Base-by-base conservation (phyloP, 164 flowering plant genomes). In the Magnolia changhungtana region DNA sequence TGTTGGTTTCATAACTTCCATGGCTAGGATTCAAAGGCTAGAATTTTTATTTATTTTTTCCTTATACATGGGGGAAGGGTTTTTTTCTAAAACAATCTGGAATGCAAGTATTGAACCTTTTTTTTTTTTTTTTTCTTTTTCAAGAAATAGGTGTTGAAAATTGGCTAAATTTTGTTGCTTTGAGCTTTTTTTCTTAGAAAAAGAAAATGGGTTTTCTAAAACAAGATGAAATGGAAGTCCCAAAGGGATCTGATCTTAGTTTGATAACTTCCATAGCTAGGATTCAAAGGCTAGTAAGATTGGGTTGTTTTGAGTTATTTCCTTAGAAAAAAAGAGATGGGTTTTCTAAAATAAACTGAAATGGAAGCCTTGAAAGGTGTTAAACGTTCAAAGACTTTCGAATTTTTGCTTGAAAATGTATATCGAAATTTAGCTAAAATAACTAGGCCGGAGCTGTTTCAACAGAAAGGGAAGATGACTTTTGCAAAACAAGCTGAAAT, bases 1-100 rank as follows among this genome's bases (percentile, higher is more conserved):
- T 51, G 51, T 73, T 71, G 21, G 82, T 69, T 27, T 72, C 66
- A 72, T 66, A 63, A 80, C 77, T 74, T 80, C 79, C 82, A 80
- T 80, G 74, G 50, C 24, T 52, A 19, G 63, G 7, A 29, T 27
- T 29, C 20, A 14, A 29, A 67, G 31, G n/a, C 45, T 37, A 37
- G 45, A 37, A 37, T 37, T 27, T 27, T 27, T 27, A 27, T 27
- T 27, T 3, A 37, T 37, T 37, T 37, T 4, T 37, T 37, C 11
- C 13, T n/a, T 63, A 8, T 63, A 65, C 5, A 65, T 20, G 27
- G 29, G 13, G 6, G 45, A 37, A 0, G 45, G 7, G 45, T 4
- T 37, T 37, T 37, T 37, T 37, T 27, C 29, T 3, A 37, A 37
- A 37, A 37, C 45, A 37, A 7, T 37, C 45, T 37, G 7, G 45